Base-by-base conservation (phyloP, 1,284 basidiomycete species). In the Ustilago loliicola region DNA sequence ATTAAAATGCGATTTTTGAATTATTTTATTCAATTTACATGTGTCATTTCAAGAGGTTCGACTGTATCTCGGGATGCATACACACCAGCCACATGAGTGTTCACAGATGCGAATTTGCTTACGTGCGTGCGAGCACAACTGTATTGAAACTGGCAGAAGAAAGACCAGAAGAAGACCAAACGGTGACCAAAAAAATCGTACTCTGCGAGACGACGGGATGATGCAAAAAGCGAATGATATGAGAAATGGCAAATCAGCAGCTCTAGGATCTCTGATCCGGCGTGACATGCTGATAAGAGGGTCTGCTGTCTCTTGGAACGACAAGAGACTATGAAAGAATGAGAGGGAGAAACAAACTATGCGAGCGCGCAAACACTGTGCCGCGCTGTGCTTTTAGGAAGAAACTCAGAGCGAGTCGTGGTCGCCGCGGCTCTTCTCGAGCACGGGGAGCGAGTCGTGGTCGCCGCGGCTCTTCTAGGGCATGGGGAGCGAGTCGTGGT, bases 231-330 rank as follows among this genome's bases (percentile, higher is more conserved):
- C 17, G 45, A 61, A 40, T 9, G 34, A 19, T 15, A 6, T 17
- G 13, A 25, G n/a, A 50, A 36, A 50, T 50, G 27, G n/a, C 15
- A 29, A 9, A 50, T 27, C 48, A n/a, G 38, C 30, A n/a, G 27
- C 25, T 11, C 9, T 2, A 25, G 21, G 47, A 36, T 23, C 32
- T 11, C 21, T 36, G 34, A 51, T 29, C 23, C 29, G 27, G 13
- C 4, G 15, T 15, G 11, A 17, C 48, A 29, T 27, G 27, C 48
- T 50, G 25, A 50, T 15, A 25, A 27, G 27, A 50, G 58, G 58
- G 58, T 60, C 50, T 60, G 58, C 58, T 50, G 47, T 60, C 30
- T 60, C 21, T 60, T 27, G 2, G 13, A 38, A 15, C n/a, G 45
- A 47, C 48, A 29, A 27, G 48, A 50, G 29, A 34, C 27, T 36